These are phyloP conservation scores for Nigrospora sphaerica DNA, from an alignment of 2,329 filamentous ascomycete genomes.

Conservation along the genomic window DNA sequence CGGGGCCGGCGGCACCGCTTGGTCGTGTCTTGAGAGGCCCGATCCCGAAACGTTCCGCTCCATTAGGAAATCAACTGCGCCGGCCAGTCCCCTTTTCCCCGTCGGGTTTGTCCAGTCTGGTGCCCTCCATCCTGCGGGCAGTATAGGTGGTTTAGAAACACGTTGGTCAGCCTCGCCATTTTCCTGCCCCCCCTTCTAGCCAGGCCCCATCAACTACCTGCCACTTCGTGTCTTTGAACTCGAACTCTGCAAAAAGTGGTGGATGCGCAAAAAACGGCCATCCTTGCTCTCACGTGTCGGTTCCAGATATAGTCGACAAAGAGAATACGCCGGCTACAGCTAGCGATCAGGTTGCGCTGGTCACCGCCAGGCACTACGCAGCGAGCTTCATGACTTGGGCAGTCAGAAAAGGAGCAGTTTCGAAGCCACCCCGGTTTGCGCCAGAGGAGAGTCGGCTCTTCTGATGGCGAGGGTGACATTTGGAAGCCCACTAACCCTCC, in stretches of 20 bases:
- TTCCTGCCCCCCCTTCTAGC: constrained; percentile 4
- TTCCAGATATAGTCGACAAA: constrained; percentile 44
- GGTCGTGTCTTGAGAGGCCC: constrained; percentile 8
- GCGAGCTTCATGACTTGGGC: constrained; percentile 29
- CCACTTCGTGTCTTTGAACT: constrained; percentile 34
- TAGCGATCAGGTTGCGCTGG: constrained; percentile 22
- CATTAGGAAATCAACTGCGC: constrained; percentile 9
- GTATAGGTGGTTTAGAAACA: constrained; percentile 5
- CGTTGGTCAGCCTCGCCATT: constrained; percentile 8
- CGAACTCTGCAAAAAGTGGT: constrained; percentile 40
- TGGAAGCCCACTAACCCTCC: constrained; percentile 18
- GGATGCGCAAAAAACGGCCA: constrained; percentile 39
- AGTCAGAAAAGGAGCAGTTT: constrained; percentile 30
- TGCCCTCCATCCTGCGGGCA: constrained; percentile 4
- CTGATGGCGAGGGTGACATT: constrained; percentile 23
- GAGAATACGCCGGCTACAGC: constrained; percentile 35
- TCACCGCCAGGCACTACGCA: constrained; percentile 28
- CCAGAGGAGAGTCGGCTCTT: constrained; percentile 21
- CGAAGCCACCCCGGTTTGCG: constrained; percentile 23
- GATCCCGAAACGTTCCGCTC: constrained; percentile 13
- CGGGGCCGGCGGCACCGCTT: constrained; percentile 19
- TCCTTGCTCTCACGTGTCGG: constrained; percentile 34
- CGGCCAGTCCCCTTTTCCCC: constrained; percentile 9
- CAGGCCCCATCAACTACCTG: constrained; percentile 22
- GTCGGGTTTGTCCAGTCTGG: constrained; percentile 6